Evolutionary conservation across 1,284 basidiomycete species (phyloP), one percentile per base, ranked within the genome.

Genomic region (Grifola frondosa): DNA sequence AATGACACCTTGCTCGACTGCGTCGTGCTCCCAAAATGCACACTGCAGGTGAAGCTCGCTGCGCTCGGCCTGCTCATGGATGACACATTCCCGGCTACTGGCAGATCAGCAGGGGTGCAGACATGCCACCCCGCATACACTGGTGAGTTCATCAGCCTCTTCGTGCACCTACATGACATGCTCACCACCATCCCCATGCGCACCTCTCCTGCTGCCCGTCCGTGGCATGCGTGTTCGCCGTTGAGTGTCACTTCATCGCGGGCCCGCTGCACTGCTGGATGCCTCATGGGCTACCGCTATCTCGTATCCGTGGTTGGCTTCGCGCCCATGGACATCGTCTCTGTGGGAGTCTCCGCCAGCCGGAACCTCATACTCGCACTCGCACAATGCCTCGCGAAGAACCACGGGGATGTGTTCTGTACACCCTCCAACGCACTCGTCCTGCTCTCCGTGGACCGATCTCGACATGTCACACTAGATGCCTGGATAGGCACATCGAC

Each of bases 291-390:
- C 0, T 86, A 84, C 57, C 65, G 70, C 42, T 80, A 84, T 54
- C 74, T 85, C 10, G 68, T 82, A 23, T 42, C 57, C 15, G 54
- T 54, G 2, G 57, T 70, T 25, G 64, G 66, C 0, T 69, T 75
- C 40, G 42, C 55, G 3, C 66, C 71, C n/a, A 50, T 60, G 10
- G 67, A 78, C 52, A 81, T 89, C 50, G 67, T 85, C 35, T 35
- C 89, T 12, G 71, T 68, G 12, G 86, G 86, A 1, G 85, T 89
- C 57, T 83, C 80, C 12, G 84, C 85, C 0, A 87, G 87, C 2
- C 86, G 75, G 1, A 85, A 87, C 56, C 69, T 88, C 16, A 80
- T 77, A 0, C 66, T 81, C 15, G 81, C 83, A 0, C 64, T 80
- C 21, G 67, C 64, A 5, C 71, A 74, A 9, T 80, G 78, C 49